Base-by-base conservation (phyloP, 495 filamentous ascomycete species). In the Talaromyces thailandensis region DNA sequence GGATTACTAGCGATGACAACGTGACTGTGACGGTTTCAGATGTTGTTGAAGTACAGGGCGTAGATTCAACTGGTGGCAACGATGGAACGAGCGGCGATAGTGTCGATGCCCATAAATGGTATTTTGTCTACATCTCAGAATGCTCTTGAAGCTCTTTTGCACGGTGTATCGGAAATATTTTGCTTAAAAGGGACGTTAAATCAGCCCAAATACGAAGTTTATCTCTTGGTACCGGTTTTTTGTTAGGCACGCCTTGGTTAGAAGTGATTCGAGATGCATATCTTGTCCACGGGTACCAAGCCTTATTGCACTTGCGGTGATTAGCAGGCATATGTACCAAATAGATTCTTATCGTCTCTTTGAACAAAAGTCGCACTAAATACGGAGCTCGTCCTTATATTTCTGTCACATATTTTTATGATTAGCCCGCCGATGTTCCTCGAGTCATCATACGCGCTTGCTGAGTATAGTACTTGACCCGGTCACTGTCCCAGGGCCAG, bases 31-130 rank as follows among this genome's bases (percentile, higher is more conserved):
- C 73, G 4, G 55, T 67, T 16, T 64, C 61, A 2, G 74, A 79
- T 65, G 63, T 78, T 25, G 66, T 56, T 1, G 66, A 61, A 52
- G 23, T 71, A 59, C 28, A 58, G 6, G 61, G 72, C 64, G 28
- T 70, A 21, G 55, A 65, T 65, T 60, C 76, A 70, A 65, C 31
- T 62, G 8, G 5, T 7, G 58, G 79, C 67, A 63, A 80, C 76
- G 63, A 71, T 64, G 65, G 73, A 53, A 50, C 65, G 6, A 37
- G 56, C 18, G 56, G 26, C 2, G 28, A 48, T 23, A 68, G 63
- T 59, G 58, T 57, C 21, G 40, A 50, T 37, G 78, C 74, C 9
- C 80, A 83, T 70, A 23, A 35, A 4, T 79, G 68, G 70, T 83
- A 83, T 68, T 80, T 82, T 56, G 64, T 65, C 1, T 55, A 58